Percentiles rank a stretch among this genome's conserved stretches.
phyloP scores from a whole-genome alignment of 495 filamentous ascomycete genomes.

The Penicillium tannophilum region DNA sequence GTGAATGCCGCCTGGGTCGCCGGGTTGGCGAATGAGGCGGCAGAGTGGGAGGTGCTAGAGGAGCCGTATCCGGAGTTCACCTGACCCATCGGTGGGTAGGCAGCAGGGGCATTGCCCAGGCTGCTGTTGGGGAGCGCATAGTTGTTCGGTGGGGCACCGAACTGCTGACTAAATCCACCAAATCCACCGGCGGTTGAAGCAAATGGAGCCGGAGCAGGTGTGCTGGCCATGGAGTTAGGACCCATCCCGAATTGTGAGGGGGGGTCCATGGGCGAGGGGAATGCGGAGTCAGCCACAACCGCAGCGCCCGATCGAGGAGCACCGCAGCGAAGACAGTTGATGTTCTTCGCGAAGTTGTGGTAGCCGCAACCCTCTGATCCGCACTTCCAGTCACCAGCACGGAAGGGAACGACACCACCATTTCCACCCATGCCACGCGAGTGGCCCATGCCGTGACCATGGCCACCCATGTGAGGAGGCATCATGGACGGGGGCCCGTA shows the following conservation, averaged over 20 bases:
- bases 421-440: constrained; percentile 71
- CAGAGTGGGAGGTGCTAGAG: constrained; percentile 68
- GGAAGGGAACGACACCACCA: constrained; percentile 91
- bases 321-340: constrained; percentile 93
- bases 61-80: constrained; percentile 72
- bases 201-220: constrained; percentile 82
- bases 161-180: constrained; percentile 80
- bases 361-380: constrained; percentile 97
- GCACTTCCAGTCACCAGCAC: constrained; percentile 98
- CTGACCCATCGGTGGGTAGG: constrained; percentile 78
- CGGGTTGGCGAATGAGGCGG: constrained; percentile 89
- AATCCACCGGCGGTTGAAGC: constrained; percentile 72
- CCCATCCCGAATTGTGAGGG: constrained; percentile 76
- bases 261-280: constrained; percentile 86
- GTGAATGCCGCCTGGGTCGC: constrained; percentile 90
- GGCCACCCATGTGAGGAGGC: constrained; percentile 70
- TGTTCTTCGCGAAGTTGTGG: constrained; percentile 99
- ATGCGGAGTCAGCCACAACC: constrained; percentile 90
- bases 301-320: constrained; percentile 91
- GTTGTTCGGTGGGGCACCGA: constrained; percentile 83
- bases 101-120: constrained; percentile 74
- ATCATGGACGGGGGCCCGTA: constrained; percentile 81
- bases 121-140: constrained; percentile 85
- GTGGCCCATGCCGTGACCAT: constrained; percentile 70
- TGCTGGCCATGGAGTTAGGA: constrained; percentile 80